Evolutionary conservation across 805 yeast genomes (phyloP), one percentile per base, ranked within the genome.

Genomic region (Saturnispora ahearnii): DNA sequence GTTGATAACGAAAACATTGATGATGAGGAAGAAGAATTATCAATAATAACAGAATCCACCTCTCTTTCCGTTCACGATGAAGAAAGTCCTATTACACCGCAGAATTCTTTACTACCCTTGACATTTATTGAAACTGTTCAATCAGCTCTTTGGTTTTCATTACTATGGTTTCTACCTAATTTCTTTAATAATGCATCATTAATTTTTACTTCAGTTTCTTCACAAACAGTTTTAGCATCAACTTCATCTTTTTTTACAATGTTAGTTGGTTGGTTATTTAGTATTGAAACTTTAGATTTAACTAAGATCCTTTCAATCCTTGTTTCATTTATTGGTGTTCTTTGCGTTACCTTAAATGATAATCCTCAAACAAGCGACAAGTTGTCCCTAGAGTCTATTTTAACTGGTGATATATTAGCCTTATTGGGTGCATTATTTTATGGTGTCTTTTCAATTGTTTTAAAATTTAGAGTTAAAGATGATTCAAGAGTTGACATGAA

Each of bases 201-300:
- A 47, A 76, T 84, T 24, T 93, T 84, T 65, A 93, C 99, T 0
- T 82, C 90, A 11, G 99, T 93, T 21, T 95, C 96, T 2, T 84
- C 93, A 12, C 97, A 95, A 60, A 93, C 98, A 3, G 91, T 93
- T 24, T 68, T 93, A 37, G 85, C 96, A 15, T 85, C 96, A 34
- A 90, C 98, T 0, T 84, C 95, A 5, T 86, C 96, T 7, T 89
- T 93, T 62, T 93, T 93, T 77, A 93, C 99, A 0, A 73, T 93
- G 37, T 57, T 90, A 1, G 75, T 91, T 8, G 98, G 98, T 1
- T 78, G 82, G 48, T 55, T 85, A 26, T 81, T 81, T 51, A 71
- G 81, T 30, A 78, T 89, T 1, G 98, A 91, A 64, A 67, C 65
- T 28, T 77, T 91, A 60, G 84, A 79, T 57, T 60, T 63, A 15